These are phyloP conservation scores for Fusarium floridanum DNA, from an alignment of 2,329 filamentous ascomycete genomes.

Conservation along the genomic window DNA sequence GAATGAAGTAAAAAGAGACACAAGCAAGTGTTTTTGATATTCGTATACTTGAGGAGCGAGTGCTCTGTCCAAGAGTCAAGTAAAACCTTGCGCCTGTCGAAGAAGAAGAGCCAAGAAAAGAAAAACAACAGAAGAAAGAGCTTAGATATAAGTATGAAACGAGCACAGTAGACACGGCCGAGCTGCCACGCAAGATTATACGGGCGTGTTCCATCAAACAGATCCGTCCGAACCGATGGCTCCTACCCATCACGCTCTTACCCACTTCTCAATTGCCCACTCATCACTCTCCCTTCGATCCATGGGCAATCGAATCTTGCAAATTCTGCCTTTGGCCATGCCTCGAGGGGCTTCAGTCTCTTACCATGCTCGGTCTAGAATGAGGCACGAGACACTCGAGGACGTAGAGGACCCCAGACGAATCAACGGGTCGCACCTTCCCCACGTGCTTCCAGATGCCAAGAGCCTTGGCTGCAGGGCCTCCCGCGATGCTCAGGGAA, in stretches of 20 bases:
- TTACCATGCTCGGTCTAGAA: slow-evolving; percentile 34
- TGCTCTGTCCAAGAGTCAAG: slow-evolving; percentile 13
- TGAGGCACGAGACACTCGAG: slow-evolving; percentile 32
- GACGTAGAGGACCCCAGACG: slow-evolving; percentile 4
- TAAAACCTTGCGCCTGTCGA: slow-evolving; percentile 24
- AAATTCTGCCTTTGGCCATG: slow-evolving; percentile 6
- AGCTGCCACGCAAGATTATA: neutral
- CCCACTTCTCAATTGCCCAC: slow-evolving; percentile 6
- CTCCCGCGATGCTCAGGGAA: slow-evolving; percentile 11
- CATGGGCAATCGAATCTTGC: slow-evolving; percentile 1
- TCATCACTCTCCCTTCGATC: slow-evolving; percentile 9
- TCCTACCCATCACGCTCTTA: neutral
- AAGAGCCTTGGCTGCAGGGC: slow-evolving; percentile 38
- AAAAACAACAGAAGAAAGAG: slow-evolving; percentile 7
- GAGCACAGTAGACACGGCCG: neutral
- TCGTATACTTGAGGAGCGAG: slow-evolving; percentile 11
- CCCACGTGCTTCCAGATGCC: slow-evolving; percentile 40
- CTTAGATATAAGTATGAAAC: slow-evolving; percentile 27
- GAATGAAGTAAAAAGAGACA: neutral
- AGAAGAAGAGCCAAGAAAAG: slow-evolving; percentile 29
- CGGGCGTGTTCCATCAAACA: neutral
- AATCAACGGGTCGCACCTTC: slow-evolving; percentile 28
- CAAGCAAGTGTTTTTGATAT: slow-evolving; percentile 2
- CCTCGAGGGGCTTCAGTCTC: neutral
- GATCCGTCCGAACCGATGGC: slow-evolving; percentile 36